phyloP scores from a whole-genome alignment of 176 grass and related monocot species.

The Phoenix roebelenii region DNA sequence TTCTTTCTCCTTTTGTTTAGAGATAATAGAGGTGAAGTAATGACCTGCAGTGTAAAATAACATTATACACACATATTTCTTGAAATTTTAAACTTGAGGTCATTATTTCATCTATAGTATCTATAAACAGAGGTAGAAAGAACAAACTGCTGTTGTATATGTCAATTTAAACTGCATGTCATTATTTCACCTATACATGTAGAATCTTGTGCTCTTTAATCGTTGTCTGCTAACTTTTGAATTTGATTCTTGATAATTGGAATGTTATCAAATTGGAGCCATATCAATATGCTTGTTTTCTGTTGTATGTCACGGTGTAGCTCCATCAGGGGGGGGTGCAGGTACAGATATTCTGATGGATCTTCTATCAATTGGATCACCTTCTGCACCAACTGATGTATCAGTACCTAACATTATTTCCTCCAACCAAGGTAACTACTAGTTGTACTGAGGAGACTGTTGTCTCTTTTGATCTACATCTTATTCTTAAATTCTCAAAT shows the following conservation, averaged over 20 bases:
- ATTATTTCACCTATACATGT: background rate
- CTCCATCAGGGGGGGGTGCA: slow-evolving; percentile 14
- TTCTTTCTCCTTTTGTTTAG: no score
- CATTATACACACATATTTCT: no score
- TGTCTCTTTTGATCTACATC: no score
- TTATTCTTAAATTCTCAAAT: no score
- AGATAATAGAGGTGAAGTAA: no score
- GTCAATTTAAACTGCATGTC: background rate
- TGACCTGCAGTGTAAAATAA: no score
- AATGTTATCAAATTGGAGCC: slow-evolving; percentile 1
- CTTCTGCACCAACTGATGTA: slow-evolving; percentile 63
- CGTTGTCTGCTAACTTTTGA: no score
- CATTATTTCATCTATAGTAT: no score
- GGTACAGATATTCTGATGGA: slow-evolving; percentile 83
- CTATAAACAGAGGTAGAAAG: no score
- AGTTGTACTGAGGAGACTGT: no score
- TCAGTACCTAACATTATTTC: slow-evolving; percentile 28
- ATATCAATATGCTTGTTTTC: slow-evolving; percentile 19
- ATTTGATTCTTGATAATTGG: background rate
- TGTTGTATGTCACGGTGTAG: slow-evolving; percentile 22
- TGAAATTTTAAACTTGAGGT: no score
- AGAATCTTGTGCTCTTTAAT: background rate
- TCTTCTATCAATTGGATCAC: slow-evolving; percentile 86
- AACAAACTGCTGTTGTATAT: no score
- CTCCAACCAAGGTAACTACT: slow-evolving; percentile 38